Percentiles rank a stretch among this genome's conserved stretches.
Evolutionary conservation across 1,139 yeast genomes (phyloP).

Genomic region (Blastobotrys indianensis): DNA sequence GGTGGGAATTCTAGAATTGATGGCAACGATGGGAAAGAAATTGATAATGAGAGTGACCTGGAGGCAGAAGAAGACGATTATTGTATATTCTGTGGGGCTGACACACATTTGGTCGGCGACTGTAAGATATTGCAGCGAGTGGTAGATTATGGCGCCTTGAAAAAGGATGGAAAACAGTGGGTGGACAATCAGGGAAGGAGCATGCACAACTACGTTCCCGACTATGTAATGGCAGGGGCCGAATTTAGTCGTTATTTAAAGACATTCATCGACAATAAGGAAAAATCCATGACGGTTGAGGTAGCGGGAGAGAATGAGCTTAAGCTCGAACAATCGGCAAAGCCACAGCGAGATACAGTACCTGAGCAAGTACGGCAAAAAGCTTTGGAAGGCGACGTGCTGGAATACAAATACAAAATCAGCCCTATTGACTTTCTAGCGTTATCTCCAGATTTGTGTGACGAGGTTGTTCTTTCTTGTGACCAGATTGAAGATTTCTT

Average conservation of each 20-base stretch:
- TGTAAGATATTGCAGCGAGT: slow-evolving; percentile 7
- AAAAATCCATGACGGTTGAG: background rate
- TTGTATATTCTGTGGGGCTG: slow-evolving; percentile 11
- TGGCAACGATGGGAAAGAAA: background rate
- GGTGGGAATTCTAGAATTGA: background rate
- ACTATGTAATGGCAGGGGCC: slow-evolving; percentile 9
- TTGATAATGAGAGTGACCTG: background rate
- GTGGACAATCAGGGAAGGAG: slow-evolving; percentile 4
- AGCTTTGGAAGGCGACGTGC: slow-evolving; percentile 4
- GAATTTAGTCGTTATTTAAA: slow-evolving; percentile 7
- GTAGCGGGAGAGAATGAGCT: background rate
- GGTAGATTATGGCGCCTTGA: slow-evolving; percentile 7
- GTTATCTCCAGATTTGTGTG: slow-evolving; percentile 10
- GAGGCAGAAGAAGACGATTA: slow-evolving; percentile 7
- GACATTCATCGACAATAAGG: slow-evolving; percentile 4
- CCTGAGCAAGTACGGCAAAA: too few species aligned
- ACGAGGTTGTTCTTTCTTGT: slow-evolving; percentile 5
- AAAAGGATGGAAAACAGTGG: slow-evolving; percentile 4
- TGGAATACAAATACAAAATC: slow-evolving; percentile 7
- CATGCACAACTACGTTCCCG: slow-evolving; percentile 9
- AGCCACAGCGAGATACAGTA: too few species aligned
- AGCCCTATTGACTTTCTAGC: slow-evolving; percentile 12
- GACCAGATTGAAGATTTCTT: slow-evolving; percentile 5
- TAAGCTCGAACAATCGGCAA: too few species aligned
- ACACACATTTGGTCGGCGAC: slow-evolving; percentile 5